These are phyloP conservation scores for Aspergillus ostianus DNA, from an alignment of 495 filamentous ascomycete genomes.

Conservation along the genomic window DNA sequence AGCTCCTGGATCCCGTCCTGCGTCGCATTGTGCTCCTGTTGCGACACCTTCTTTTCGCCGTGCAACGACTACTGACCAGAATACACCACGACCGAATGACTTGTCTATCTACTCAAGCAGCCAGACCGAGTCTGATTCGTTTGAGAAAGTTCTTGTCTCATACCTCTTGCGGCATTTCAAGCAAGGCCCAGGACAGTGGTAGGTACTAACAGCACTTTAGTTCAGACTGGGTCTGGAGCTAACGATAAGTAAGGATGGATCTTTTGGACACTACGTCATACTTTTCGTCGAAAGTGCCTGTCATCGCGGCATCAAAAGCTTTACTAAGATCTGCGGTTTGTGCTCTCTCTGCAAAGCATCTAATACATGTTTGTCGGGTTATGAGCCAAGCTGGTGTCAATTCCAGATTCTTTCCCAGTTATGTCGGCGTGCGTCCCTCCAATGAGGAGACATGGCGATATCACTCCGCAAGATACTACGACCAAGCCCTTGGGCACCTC, in stretches of 20 bases:
- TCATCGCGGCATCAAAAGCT: conserved; percentile 16
- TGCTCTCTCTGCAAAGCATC: conserved; percentile 23
- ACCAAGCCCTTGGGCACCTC: conserved; percentile 19
- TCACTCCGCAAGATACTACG: conserved; percentile 20
- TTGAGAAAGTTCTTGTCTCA: conserved; percentile 8
- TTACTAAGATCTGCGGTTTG: conserved; percentile 21
- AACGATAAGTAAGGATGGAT: conserved; percentile 19
- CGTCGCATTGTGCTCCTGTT: too few species aligned
- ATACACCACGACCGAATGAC: too few species aligned
- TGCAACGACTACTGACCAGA: too few species aligned
- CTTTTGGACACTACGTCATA: conserved; percentile 22
- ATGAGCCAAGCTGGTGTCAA: background rate
- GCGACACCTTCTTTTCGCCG: too few species aligned
- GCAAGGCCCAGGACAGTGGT: conserved; percentile 23
- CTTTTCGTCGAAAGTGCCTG: conserved; percentile 22
- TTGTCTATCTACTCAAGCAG: background rate
- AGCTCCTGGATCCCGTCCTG: too few species aligned
- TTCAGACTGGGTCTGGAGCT: background rate
- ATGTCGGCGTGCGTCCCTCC: conserved; percentile 1
- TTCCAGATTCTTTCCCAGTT: background rate
- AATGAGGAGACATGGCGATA: conserved; percentile 23
- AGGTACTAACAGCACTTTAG: background rate
- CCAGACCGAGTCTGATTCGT: conserved; percentile 3
- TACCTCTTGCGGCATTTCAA: conserved; percentile 22
- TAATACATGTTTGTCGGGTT: conserved; percentile 10